Percentiles rank a stretch among this genome's conserved stretches.
Conservation (phyloP, 345 rosid species). For the Camelina laxa region DNA sequence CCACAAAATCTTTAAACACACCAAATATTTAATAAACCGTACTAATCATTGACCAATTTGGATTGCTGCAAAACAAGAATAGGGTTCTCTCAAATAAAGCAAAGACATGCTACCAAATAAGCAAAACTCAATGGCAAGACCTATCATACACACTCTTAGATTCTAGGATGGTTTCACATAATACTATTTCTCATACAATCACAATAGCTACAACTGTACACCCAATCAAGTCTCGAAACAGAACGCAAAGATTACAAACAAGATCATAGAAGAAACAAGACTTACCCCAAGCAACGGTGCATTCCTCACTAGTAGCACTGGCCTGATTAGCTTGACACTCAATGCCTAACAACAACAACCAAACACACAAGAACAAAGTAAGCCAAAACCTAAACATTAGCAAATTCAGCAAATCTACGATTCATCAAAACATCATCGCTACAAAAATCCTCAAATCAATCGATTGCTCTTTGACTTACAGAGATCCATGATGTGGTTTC, state of each 20-base stretch:
- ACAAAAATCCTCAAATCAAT: neutral
- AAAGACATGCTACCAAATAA: neutral
- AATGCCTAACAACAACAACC: slow-evolving; percentile 59
- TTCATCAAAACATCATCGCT: neutral
- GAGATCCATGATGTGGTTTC: slow-evolving; percentile 96
- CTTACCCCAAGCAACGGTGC: slow-evolving; percentile 99
- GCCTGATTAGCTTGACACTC: slow-evolving; percentile 98
- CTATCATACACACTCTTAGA: no score
- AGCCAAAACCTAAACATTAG: neutral
- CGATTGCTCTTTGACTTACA: slow-evolving; percentile 52
- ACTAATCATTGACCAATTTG: neutral
- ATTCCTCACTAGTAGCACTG: slow-evolving; percentile 92
- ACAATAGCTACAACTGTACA: neutral
- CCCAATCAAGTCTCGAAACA: neutral
- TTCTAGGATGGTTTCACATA: neutral
- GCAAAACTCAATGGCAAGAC: slow-evolving; percentile 10
- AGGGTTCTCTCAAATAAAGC: neutral
- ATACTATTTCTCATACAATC: neutral
- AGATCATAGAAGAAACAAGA: slow-evolving; percentile 4
- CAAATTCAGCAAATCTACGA: neutral
- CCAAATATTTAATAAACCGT: neutral
- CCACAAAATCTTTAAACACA: neutral
- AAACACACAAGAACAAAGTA: slow-evolving; percentile 11
- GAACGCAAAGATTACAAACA: slow-evolving; percentile 5
- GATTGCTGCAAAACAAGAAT: slow-evolving; percentile 12